These are phyloP conservation scores for Corinectria fuckeliana DNA, from an alignment of 2,329 filamentous ascomycete genomes.

Conservation along the genomic window DNA sequence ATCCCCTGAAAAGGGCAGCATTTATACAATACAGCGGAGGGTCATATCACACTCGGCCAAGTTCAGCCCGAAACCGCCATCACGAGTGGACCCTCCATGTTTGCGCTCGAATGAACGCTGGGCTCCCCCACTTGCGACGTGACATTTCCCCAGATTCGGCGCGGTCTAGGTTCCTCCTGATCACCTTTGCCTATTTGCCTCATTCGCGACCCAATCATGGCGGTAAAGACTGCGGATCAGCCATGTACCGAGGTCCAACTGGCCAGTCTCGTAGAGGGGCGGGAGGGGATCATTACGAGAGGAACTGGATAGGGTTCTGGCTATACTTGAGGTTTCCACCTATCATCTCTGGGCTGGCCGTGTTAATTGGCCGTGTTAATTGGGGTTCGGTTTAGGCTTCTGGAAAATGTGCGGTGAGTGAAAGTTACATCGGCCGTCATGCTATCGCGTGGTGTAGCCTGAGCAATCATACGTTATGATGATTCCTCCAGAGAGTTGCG, in stretches of 20 bases:
- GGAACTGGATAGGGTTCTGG: no score
- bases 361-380: no score
- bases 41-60: background rate
- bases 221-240: background rate
- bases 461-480: no score
- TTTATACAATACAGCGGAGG: background rate
- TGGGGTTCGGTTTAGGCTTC: no score
- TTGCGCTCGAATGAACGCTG: constrained; percentile 16
- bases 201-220: constrained; percentile 16
- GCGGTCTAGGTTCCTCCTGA: constrained; percentile 9
- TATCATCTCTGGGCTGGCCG: no score
- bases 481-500: no score
- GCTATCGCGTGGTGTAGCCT: no score
- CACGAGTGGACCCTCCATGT: constrained; percentile 2
- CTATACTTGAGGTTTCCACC: background rate
- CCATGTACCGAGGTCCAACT: background rate
- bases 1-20: background rate
- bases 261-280: background rate
- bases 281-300: background rate
- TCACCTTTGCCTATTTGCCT: background rate
- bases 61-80: background rate
- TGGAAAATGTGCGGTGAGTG: no score
- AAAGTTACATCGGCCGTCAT: no score
- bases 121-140: constrained; percentile 4
- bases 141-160: constrained; percentile 17